These are phyloP conservation scores for Xylariaceae sp. DNA, from an alignment of 2,329 filamentous ascomycete species.

Conservation along the genomic window DNA sequence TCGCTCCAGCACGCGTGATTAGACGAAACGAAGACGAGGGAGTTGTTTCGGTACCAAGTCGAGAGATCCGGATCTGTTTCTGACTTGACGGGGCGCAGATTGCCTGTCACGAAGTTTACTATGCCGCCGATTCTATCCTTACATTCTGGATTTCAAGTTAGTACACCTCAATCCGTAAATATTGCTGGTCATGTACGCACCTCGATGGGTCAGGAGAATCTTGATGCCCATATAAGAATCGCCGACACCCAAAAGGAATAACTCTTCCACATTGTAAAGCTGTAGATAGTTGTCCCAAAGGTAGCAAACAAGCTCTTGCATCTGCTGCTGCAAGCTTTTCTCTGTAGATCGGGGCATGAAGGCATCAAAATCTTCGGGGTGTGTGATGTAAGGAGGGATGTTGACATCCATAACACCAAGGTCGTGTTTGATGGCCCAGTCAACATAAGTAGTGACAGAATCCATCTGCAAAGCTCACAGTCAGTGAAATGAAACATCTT, in stretches of 20 bases:
- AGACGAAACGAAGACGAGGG: slow-evolving; percentile 69
- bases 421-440: slow-evolving; percentile 70
- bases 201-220: slow-evolving; percentile 70
- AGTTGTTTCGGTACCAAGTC: slow-evolving; percentile 79
- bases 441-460: slow-evolving; percentile 71
- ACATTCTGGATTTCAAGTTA: slow-evolving; percentile 43
- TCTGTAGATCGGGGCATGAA: slow-evolving; percentile 43
- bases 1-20: slow-evolving; percentile 73
- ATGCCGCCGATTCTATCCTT: slow-evolving; percentile 65
- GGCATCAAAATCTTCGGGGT: slow-evolving; percentile 51
- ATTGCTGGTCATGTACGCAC: slow-evolving; percentile 39
- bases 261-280: slow-evolving; percentile 63
- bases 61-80: slow-evolving; percentile 69
- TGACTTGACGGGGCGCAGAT: slow-evolving; percentile 71
- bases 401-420: slow-evolving; percentile 91
- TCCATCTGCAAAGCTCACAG: slow-evolving; percentile 58
- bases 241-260: slow-evolving; percentile 86
- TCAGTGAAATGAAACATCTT: slow-evolving; percentile 17
- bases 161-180: background rate
- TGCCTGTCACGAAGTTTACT: slow-evolving; percentile 75
- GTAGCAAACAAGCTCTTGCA: slow-evolving; percentile 72
- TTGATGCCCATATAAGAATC: slow-evolving; percentile 81
- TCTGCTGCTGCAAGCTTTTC: slow-evolving; percentile 50
- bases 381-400: slow-evolving; percentile 70
- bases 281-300: slow-evolving; percentile 98